Evolutionary conservation across 306 rosid genomes (phyloP), one percentile per base, ranked within the genome.

Genomic region (Rubus idaeus): DNA sequence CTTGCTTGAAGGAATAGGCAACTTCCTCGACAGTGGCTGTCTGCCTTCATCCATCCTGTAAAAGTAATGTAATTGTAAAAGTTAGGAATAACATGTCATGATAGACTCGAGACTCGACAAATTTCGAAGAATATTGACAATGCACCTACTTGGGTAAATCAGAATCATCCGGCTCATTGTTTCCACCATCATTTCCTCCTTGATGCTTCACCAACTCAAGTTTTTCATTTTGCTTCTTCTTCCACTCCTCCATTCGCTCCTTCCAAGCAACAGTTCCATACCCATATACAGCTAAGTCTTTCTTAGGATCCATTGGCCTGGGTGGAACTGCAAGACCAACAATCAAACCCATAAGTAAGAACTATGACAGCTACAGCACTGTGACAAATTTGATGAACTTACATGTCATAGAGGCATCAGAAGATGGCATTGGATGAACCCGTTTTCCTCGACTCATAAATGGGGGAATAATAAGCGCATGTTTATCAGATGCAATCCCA

Each of bases 261-360:
- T 91, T 93, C 98, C 98, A 93, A 3, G 97, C 87, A 17, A 93
- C 93, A 83, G 97, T 91, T 76, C 98, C 98, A 70, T 91, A 93
- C 17, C 98, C 97, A 62, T 93, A 93, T 17, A 89, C 91, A 2
- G 93, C 93, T 63, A 88, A 74, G 81, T 93, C 98, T 30, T 88
- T 93, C 42, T 91, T 93, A 21, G 97, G 98, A 88, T 89, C 98
- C 98, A 93, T 88, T 9, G 98, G 86, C 78, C 98, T 80, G 2
- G 96, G 89, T 73, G 86, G 92, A 83, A 76, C 98, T 90, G 82
- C 82, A 53, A 65, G 20, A 71, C 44, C 80, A 79, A 56, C 72
- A 70, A 66, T 57, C 68, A 78, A 18, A 49, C 58, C 68, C 45
- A 35, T 30, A 75, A 73, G 68, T 13, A 55, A 40, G 47, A 61